A percentile compares a stretch with the other conserved stretches of the same genome.
phyloP scores from a whole-genome alignment of 164 flowering plant genomes.

The Brasenia schreberi region DNA sequence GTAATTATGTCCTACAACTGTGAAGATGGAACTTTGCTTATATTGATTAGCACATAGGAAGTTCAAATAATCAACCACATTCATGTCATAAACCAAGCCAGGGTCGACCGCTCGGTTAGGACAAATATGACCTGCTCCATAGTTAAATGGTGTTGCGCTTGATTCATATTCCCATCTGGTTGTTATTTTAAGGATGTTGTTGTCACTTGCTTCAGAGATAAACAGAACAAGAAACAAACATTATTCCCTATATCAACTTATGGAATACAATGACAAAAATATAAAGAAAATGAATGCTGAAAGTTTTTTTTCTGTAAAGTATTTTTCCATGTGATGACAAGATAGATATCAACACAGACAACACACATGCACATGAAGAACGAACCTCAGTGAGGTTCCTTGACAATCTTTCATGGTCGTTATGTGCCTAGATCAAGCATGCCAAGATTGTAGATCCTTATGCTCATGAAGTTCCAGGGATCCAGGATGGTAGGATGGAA shows the following conservation, averaged over 20 bases:
- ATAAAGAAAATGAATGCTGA: no score
- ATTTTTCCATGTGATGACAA: no score
- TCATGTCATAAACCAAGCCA: constrained; percentile 50
- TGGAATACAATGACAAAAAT: background rate
- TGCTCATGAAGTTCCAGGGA: no score
- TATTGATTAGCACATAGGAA: constrained; percentile 40
- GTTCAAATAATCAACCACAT: constrained; percentile 27
- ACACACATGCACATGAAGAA: no score
- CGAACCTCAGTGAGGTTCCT: no score
- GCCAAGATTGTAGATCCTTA: no score
- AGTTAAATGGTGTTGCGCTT: constrained; percentile 28
- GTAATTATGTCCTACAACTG: constrained; percentile 3
- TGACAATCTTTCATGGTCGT: no score
- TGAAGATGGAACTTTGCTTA: background rate
- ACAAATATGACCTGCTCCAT: constrained; percentile 38
- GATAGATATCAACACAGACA: no score
- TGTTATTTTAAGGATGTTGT: background rate
- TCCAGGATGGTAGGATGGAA: no score
- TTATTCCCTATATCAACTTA: background rate
- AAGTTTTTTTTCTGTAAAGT: no score
- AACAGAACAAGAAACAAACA: background rate
- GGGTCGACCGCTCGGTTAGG: constrained; percentile 48
- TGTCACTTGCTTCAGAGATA: background rate
- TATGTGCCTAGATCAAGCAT: no score
- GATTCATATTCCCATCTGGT: background rate